phyloP scores from a whole-genome alignment of 345 rosid species.

The Populus pruinosa region DNA sequence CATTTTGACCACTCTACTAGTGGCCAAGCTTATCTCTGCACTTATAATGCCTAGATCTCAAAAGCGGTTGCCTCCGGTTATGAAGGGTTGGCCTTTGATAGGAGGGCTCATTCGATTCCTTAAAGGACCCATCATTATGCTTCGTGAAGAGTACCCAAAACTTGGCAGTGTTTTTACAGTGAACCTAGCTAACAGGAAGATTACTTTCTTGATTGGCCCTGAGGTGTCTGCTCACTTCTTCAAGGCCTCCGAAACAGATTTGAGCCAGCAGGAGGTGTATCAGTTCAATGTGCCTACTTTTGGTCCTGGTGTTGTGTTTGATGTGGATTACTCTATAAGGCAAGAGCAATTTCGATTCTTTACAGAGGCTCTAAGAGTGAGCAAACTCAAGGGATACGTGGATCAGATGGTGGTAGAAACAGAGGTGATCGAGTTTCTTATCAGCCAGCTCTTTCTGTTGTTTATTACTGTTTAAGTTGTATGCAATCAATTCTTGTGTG shows the following conservation, averaged over 20 bases:
- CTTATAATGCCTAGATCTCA: constrained; percentile 54
- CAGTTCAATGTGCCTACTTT: constrained; percentile 96
- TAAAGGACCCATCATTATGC: constrained; percentile 79
- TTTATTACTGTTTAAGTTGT: not conserved
- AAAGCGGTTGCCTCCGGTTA: constrained; percentile 74
- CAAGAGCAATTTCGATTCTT: constrained; percentile 98
- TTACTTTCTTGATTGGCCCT: constrained; percentile 91
- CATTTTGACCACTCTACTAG: constrained; percentile 58
- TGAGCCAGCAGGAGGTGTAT: constrained; percentile 96
- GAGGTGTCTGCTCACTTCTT: constrained; percentile 97
- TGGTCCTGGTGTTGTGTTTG: constrained; percentile 97
- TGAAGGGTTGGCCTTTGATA: constrained; percentile 56
- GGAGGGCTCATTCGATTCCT: constrained; percentile 74
- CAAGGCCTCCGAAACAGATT: constrained; percentile 82
- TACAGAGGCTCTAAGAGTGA: constrained; percentile 80
- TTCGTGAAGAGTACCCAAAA: constrained; percentile 79
- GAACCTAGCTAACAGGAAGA: constrained; percentile 60
- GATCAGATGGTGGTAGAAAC: constrained; percentile 95
- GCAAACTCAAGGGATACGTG: constrained; percentile 84
- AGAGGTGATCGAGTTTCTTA: constrained; percentile 39
- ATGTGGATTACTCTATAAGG: constrained; percentile 77
- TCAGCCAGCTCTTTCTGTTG: not conserved
- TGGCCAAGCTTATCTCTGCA: constrained; percentile 69
- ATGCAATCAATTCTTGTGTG: not conserved
- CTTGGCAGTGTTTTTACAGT: constrained; percentile 91